Evolutionary conservation across 768 basidiomycete species (phyloP), one percentile per base, ranked within the genome.

Genomic region (Leccinum rimulosum): DNA sequence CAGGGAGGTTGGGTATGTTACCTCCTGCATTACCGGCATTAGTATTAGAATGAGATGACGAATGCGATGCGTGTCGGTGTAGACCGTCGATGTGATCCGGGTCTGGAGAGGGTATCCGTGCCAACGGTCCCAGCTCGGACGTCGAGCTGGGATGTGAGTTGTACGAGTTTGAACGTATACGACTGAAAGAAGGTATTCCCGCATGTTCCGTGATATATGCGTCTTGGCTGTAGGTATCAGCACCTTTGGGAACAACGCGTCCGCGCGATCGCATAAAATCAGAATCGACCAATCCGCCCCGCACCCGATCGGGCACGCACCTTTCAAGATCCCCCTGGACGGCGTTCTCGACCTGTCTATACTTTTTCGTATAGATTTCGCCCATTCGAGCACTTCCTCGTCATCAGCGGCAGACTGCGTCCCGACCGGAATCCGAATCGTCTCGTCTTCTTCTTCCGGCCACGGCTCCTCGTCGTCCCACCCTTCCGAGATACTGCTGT

Each of bases 61-160:
- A 80, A 66, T 85, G 83, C 11, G 80, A 79, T 38, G 77, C 76
- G 69, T 89, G 87, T 68, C 84, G 81, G 63, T 91, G 89, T 58
- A 95, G 80, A n/a, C 89, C 93, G 65, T 91, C 93, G 63, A 91
- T 93, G 63, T 90, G 87, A 69, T 88, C 89, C 55, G 91, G 89
- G 68, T 95, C 90, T 3, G 90, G 87, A 6, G 87, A 84, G 53
- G 92, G 91, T 59, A 95, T 86, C 56, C 84, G 87, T 31, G 91
- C 88, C 45, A 95, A 79, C 6, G 92, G 92, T 28, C 91, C 91
- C 22, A 80, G 76, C 62, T 86, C 84, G 5, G 80, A 76, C 51
- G 78, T 81, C 19, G 73, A 69, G 40, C 69, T 72, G 4, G 80
- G 74, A 55, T 77, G 75, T 22, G 81, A 77, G 61, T 82, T 84